Evolutionary conservation across 352 stramenopile species (phyloP).

Genomic region (Globisporangium solare): DNA sequence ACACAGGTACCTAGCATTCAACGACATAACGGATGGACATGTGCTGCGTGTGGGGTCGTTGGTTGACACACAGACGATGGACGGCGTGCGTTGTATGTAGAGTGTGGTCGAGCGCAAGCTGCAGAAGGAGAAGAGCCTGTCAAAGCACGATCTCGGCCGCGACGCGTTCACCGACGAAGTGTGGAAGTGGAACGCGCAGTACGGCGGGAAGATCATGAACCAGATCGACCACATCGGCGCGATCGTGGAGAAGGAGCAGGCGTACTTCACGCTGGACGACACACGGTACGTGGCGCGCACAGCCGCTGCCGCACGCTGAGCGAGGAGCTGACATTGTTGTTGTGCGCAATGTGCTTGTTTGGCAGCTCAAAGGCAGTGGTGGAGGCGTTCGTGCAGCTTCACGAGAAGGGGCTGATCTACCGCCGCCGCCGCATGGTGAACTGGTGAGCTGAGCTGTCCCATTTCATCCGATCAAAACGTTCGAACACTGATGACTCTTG

Average conservation of each 20-base stretch:
- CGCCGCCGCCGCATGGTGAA: constrained; percentile 96
- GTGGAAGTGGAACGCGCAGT: constrained; percentile 99
- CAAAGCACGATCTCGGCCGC: constrained; percentile 94
- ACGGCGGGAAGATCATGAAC: constrained; percentile 94
- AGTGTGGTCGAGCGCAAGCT: constrained; percentile 99
- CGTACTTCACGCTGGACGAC: constrained; percentile 98
- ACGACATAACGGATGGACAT: not conserved
- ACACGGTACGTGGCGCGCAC: constrained; percentile 89
- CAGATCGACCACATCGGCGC: constrained; percentile 94
- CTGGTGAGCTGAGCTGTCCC: constrained; percentile 85
- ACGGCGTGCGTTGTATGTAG: constrained; percentile 23
- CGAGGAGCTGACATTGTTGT: not conserved
- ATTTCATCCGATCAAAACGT: not conserved
- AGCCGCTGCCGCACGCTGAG: not conserved
- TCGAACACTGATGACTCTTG: no score
- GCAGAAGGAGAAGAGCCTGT: constrained; percentile 89
- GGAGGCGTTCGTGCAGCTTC: constrained; percentile 81
- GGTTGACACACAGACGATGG: not conserved
- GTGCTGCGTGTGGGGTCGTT: not conserved
- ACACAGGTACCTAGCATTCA: constrained; percentile 73
- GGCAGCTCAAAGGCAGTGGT: constrained; percentile 44
- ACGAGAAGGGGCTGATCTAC: constrained; percentile 98
- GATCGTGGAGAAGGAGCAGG: constrained; percentile 94
- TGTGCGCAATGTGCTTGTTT: not conserved
- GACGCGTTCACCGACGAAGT: constrained; percentile 96